These are phyloP conservation scores for Scheffersomyces cryptocercus DNA, from an alignment of 1,139 yeast species.

Conservation along the genomic window DNA sequence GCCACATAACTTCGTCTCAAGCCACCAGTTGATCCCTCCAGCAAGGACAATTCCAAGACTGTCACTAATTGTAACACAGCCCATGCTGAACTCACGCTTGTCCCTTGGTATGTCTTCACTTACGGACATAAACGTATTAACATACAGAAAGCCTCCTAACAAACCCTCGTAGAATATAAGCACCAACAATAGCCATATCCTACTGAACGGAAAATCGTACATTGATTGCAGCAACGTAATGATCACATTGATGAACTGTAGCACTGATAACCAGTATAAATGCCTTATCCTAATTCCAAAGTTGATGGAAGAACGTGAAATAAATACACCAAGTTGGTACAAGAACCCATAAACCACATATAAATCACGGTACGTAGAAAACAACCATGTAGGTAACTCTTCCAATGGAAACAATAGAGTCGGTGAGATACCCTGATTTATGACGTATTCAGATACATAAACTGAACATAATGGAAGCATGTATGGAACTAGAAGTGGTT, in stretches of 20 bases:
- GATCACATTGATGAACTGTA: slow-evolving; percentile 69
- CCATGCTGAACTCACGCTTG: slow-evolving; percentile 84
- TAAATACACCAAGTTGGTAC: slow-evolving; percentile 89
- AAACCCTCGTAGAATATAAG: slow-evolving; percentile 84
- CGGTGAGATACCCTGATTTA: slow-evolving; percentile 91
- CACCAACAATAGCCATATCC: slow-evolving; percentile 59
- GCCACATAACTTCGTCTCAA: slow-evolving; percentile 72
- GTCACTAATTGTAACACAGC: slow-evolving; percentile 92
- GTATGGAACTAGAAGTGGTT: slow-evolving; percentile 61
- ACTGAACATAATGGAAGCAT: slow-evolving; percentile 85
- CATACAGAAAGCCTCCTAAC: slow-evolving; percentile 87
- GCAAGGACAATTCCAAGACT: slow-evolving; percentile 85
- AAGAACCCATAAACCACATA: slow-evolving; percentile 93
- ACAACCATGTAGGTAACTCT: slow-evolving; percentile 59
- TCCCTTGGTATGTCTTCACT: slow-evolving; percentile 57
- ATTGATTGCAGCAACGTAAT: slow-evolving; percentile 66
- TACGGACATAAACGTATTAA: slow-evolving; percentile 80
- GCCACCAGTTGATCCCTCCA: slow-evolving; percentile 69
- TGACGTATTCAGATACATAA: slow-evolving; percentile 81
- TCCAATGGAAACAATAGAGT: slow-evolving; percentile 77
- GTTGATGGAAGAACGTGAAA: slow-evolving; percentile 81
- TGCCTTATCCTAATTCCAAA: slow-evolving; percentile 57
- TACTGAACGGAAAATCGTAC: slow-evolving; percentile 53
- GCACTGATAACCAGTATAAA: slow-evolving; percentile 60
- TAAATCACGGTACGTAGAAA: slow-evolving; percentile 72